phyloP scores from a whole-genome alignment of 2,329 filamentous ascomycete genomes.

The Beauveria brongniartii region DNA sequence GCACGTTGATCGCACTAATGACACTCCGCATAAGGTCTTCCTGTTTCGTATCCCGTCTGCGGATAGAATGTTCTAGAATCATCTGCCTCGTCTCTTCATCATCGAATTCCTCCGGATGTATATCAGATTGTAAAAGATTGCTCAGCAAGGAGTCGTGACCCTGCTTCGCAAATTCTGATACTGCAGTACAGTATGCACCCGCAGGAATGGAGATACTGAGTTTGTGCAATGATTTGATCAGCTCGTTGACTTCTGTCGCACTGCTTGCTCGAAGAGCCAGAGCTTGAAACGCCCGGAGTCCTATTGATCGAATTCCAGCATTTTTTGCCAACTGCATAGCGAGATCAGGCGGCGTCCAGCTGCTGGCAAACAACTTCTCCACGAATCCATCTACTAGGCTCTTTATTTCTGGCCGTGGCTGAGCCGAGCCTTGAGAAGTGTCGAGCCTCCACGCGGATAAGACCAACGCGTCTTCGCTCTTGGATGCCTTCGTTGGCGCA shows the following conservation, averaged over 20 bases:
- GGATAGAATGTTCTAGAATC: constrained; percentile 27
- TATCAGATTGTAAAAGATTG: constrained; percentile 38
- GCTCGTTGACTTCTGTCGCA: constrained; percentile 45
- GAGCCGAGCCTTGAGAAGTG: not conserved
- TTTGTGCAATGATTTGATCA: constrained; percentile 52
- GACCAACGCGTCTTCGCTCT: not conserved
- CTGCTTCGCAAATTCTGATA: constrained; percentile 55
- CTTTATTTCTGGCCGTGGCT: constrained; percentile 10
- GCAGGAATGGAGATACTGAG: constrained; percentile 54
- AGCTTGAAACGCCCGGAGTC: constrained; percentile 68
- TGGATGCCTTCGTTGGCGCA: not conserved
- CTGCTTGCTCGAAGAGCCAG: constrained; percentile 59
- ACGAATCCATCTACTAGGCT: constrained; percentile 1
- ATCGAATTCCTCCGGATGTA: constrained; percentile 50
- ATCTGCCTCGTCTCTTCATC: constrained; percentile 32
- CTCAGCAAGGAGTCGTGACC: constrained; percentile 43
- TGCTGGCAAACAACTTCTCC: constrained; percentile 62
- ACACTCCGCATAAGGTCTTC: constrained; percentile 38
- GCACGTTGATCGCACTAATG: constrained; percentile 21
- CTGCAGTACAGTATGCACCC: constrained; percentile 56
- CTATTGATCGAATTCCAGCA: constrained; percentile 64
- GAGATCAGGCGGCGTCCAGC: constrained; percentile 62
- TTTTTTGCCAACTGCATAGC: constrained; percentile 62
- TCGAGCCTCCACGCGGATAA: not conserved
- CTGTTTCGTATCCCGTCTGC: constrained; percentile 28